Percentiles rank a stretch among this genome's conserved stretches.
Conservation (phyloP, 163 green algal genomes). For the Prototheca wickerhamii region DNA sequence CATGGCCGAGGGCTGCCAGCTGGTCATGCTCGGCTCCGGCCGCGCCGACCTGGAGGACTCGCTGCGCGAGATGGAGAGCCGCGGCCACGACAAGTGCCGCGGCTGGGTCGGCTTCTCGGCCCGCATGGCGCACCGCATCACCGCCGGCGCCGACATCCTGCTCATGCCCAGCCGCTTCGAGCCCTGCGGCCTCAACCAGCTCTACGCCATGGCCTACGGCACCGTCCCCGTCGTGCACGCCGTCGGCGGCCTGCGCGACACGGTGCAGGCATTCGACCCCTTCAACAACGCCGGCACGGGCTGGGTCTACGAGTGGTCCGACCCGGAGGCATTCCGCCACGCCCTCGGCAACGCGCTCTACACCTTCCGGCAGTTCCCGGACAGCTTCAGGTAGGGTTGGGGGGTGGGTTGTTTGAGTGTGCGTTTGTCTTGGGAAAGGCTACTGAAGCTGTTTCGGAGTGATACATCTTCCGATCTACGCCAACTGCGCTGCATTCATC, state of each 20-base stretch:
- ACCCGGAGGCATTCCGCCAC: constrained; percentile 55
- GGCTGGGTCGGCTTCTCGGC: constrained; percentile 87
- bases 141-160: constrained; percentile 78
- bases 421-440: no score
- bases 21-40: constrained; percentile 89
- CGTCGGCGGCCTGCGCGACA: constrained; percentile 86
- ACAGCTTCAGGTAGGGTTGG: constrained; percentile 43
- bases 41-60: constrained; percentile 74
- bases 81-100: constrained; percentile 48
- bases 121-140: constrained; percentile 88
- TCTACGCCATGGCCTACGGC: constrained; percentile 86
- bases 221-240: constrained; percentile 71
- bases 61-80: constrained; percentile 54
- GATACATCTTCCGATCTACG: no score
- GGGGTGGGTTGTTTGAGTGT: neutral
- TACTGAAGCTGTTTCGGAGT: no score
- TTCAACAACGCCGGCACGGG: constrained; percentile 62
- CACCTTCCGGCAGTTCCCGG: constrained; percentile 67
- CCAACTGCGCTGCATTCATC: no score
- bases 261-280: constrained; percentile 76
- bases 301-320: constrained; percentile 80
- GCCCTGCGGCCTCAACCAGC: constrained; percentile 57
- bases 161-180: constrained; percentile 83
- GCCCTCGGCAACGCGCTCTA: constrained; percentile 64
- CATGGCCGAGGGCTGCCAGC: constrained; percentile 76